phyloP scores from a whole-genome alignment of 169 alveolate species.

The Plasmodium cynomolgi region DNA sequence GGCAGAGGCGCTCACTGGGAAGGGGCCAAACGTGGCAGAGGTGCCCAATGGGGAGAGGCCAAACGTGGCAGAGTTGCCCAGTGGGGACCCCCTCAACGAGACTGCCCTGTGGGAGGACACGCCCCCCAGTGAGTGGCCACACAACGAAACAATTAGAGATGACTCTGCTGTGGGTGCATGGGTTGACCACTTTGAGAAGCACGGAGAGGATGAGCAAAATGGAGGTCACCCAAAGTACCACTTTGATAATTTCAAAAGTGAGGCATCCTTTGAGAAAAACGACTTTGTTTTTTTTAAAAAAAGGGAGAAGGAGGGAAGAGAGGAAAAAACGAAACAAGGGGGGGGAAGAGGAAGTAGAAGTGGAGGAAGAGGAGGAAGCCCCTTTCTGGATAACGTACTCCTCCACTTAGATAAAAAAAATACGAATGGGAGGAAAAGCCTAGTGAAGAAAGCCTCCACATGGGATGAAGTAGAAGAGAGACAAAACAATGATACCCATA shows the following conservation, averaged over 20 bases:
- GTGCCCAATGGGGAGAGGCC: background rate
- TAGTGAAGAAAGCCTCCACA: background rate
- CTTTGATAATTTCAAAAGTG: conserved; percentile 44
- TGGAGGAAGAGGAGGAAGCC: background rate
- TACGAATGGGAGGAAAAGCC: background rate
- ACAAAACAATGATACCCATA: background rate
- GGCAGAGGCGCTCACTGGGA: background rate
- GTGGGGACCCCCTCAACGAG: background rate
- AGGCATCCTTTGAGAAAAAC: conserved; percentile 28
- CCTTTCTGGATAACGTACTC: conserved; percentile 8
- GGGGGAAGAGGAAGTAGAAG: background rate
- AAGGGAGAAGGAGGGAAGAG: background rate
- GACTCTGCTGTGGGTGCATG: background rate
- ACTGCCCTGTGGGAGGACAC: background rate
- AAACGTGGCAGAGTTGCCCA: background rate
- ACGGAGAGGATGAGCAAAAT: background rate
- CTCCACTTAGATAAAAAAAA: conserved; percentile 2
- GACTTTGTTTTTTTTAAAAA: conserved; percentile 48
- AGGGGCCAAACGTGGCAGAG: background rate
- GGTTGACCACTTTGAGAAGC: background rate
- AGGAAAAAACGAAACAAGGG: background rate
- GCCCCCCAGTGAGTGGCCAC: background rate
- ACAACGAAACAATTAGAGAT: background rate
- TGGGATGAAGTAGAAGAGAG: background rate
- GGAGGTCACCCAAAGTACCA: background rate